phyloP scores from a whole-genome alignment of 257 asterid species.

The Cordia subcordata region DNA sequence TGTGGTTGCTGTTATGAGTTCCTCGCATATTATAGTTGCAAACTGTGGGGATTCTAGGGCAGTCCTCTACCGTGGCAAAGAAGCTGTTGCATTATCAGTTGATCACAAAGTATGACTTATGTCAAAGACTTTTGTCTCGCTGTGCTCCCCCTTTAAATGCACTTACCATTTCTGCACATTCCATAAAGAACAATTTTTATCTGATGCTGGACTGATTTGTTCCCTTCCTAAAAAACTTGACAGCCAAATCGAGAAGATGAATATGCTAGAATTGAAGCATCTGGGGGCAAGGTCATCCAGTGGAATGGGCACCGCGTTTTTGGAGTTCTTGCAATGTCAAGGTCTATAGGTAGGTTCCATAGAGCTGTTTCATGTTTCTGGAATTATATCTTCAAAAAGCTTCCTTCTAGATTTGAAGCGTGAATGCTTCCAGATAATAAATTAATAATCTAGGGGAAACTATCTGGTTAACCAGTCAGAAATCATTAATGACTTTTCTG shows the following conservation, averaged over 20 bases:
- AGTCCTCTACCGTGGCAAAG: conserved; percentile 84
- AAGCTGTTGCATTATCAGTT: conserved; percentile 56
- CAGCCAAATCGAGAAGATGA: conserved; percentile 87
- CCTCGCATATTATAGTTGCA: conserved; percentile 75
- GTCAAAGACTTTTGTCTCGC: too few species aligned
- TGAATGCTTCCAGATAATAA: too few species aligned
- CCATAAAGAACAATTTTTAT: background rate
- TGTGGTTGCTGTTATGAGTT: conserved; percentile 69
- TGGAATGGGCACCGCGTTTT: conserved; percentile 95
- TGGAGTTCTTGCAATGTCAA: conserved; percentile 93
- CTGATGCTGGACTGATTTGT: too few species aligned
- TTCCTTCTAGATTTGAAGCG: too few species aligned
- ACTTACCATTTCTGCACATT: too few species aligned
- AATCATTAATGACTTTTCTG: too few species aligned
- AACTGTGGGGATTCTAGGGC: conserved; percentile 91
- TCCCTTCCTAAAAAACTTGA: background rate
- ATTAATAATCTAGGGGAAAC: too few species aligned
- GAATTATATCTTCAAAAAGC: too few species aligned
- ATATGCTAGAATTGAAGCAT: conserved; percentile 80
- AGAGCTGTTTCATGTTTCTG: background rate
- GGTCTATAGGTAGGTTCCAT: conserved; percentile 67
- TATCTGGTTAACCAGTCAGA: too few species aligned
- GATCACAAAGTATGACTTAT: conserved; percentile 59
- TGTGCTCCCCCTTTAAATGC: too few species aligned
- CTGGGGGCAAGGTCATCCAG: conserved; percentile 86